Evolutionary conservation across 441 rosid species (phyloP).

Genomic region (Oxalis stricta): DNA sequence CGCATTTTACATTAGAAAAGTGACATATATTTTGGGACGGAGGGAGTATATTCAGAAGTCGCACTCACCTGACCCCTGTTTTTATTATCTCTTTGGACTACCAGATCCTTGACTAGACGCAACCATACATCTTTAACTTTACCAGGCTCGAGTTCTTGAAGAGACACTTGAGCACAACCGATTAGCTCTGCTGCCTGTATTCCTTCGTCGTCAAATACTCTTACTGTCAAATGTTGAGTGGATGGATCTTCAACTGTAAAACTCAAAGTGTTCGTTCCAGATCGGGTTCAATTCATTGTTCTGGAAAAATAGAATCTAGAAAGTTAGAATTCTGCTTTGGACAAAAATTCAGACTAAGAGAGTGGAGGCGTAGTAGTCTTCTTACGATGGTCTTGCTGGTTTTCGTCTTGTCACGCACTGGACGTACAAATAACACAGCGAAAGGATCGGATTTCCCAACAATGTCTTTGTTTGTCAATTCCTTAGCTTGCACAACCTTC

Average conservation of each 20-base stretch:
- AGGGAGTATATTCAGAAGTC: background rate
- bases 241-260: conserved; percentile 67
- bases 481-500: conserved; percentile 94
- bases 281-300: conserved; percentile 74
- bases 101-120: conserved; percentile 77
- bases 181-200: conserved; percentile 69
- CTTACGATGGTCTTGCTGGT: conserved; percentile 80
- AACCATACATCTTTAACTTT: conserved; percentile 85
- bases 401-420: conserved; percentile 54
- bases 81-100: conserved; percentile 81
- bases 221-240: conserved; percentile 72
- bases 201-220: conserved; percentile 82
- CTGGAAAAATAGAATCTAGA: conserved; percentile 19
- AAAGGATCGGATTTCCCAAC: conserved; percentile 96
- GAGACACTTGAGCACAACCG: conserved; percentile 59
- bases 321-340: too few relatives aligned
- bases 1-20: too few relatives aligned
- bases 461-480: conserved; percentile 73
- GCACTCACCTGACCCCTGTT: conserved; percentile 68
- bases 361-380: background rate
- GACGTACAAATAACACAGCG: conserved; percentile 64
- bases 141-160: conserved; percentile 68
- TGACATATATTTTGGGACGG: too few relatives aligned
- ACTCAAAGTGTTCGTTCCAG: conserved; percentile 92
- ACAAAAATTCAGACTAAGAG: too few relatives aligned